phyloP scores from a whole-genome alignment of 371 early-diverging fungal genomes.

The Mortierella sp. region DNA sequence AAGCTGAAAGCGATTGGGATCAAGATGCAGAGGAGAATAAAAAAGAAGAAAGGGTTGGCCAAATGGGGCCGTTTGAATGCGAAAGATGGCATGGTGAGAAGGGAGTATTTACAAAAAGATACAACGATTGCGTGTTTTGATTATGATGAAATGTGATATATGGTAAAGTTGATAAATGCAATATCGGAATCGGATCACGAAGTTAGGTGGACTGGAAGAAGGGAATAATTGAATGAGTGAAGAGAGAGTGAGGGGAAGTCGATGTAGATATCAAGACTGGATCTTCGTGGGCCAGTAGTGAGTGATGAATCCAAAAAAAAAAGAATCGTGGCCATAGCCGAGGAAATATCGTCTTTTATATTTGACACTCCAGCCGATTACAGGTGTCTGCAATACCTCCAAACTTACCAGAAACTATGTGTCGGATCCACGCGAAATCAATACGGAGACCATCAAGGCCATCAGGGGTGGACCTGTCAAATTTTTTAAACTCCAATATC shows the following conservation, averaged over 20 bases:
- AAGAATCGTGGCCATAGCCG: neutral
- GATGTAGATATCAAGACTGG: neutral
- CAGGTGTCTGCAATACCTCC: too few species aligned
- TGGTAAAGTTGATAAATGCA: neutral
- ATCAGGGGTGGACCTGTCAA: too few species aligned
- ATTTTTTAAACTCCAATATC: too few species aligned
- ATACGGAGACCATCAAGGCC: too few species aligned
- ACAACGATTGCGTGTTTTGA: too few species aligned
- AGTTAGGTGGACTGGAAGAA: neutral
- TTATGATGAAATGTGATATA: neutral
- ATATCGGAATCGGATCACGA: neutral
- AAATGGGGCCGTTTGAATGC: slow-evolving; percentile 21
- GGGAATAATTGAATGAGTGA: too few species aligned
- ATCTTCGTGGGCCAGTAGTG: neutral
- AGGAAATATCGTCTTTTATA: too few species aligned
- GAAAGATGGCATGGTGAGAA: slow-evolving; percentile 19
- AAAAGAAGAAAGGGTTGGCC: slow-evolving; percentile 33
- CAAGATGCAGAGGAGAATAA: slow-evolving; percentile 31
- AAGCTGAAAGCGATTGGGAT: slow-evolving; percentile 39
- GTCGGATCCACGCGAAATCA: too few species aligned
- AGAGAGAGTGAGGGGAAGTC: neutral
- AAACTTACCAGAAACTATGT: too few species aligned
- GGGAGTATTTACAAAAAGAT: too few species aligned
- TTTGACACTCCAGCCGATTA: too few species aligned
- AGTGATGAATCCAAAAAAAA: neutral